Conservation (phyloP, 495 filamentous ascomycete species). For the Talaromyces trachyspermus region DNA sequence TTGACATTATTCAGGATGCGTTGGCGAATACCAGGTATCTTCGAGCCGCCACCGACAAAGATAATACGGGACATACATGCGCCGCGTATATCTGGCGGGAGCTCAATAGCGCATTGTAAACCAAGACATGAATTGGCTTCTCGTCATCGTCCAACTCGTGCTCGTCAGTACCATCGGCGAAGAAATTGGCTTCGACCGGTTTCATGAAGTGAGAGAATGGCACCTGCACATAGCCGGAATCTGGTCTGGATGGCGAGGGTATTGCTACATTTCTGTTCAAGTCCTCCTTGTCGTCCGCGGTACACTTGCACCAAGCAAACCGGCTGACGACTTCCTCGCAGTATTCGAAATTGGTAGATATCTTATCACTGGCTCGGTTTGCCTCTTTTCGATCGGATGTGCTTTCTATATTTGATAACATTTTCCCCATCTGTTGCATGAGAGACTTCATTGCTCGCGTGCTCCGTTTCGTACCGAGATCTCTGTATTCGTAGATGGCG, state of each 20-base stretch:
- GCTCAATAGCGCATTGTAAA: conserved; percentile 68
- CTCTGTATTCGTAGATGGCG: conserved; percentile 80
- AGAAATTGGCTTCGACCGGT: conserved; percentile 69
- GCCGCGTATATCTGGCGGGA: conserved; percentile 75
- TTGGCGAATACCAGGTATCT: conserved; percentile 72
- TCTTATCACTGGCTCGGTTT: conserved; percentile 15
- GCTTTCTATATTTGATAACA: conserved; percentile 44
- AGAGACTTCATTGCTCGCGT: conserved; percentile 67
- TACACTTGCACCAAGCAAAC: conserved; percentile 64
- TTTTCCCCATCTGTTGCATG: conserved; percentile 56
- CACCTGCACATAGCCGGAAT: conserved; percentile 37
- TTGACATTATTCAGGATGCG: conserved; percentile 71
- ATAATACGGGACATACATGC: conserved; percentile 87
- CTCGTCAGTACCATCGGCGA: conserved; percentile 45
- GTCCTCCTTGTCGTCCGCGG: conserved; percentile 3
- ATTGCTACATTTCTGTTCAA: conserved; percentile 24
- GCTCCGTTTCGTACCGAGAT: conserved; percentile 58
- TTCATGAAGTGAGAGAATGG: conserved; percentile 61
- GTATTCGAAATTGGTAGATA: conserved; percentile 59
- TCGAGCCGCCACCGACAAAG: conserved; percentile 74
- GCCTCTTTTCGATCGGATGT: conserved; percentile 10
- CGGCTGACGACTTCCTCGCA: conserved; percentile 69
- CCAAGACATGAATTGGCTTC: conserved; percentile 60
- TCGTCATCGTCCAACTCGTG: conserved; percentile 78
- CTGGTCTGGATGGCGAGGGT: conserved; percentile 36